Evolutionary conservation across 768 basidiomycete species (phyloP).

Genomic region (Xanthoconium purpureum): DNA sequence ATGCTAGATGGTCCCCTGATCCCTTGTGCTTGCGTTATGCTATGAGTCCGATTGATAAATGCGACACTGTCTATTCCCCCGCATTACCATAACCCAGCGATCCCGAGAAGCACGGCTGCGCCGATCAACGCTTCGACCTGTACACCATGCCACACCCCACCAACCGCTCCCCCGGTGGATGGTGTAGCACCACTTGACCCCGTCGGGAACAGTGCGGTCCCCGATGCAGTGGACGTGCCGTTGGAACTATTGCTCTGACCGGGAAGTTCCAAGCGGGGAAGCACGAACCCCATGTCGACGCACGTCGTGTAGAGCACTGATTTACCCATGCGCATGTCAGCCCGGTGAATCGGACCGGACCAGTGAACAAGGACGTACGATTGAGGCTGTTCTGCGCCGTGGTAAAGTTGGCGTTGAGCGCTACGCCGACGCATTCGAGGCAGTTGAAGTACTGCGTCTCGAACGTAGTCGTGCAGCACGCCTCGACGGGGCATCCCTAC

Average conservation of each 20-base stretch:
- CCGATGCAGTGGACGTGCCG: not conserved
- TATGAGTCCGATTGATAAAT: not conserved
- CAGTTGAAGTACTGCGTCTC: slow-evolving; percentile 41
- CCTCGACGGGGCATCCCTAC: slow-evolving; percentile 25
- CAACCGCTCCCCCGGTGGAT: not conserved
- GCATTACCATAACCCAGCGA: slow-evolving; percentile 12
- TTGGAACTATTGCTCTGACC: slow-evolving; percentile 24
- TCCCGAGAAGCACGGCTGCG: slow-evolving; percentile 2
- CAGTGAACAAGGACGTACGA: slow-evolving; percentile 24
- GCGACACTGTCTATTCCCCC: not conserved
- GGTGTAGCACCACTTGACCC: not conserved
- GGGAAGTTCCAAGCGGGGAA: slow-evolving; percentile 23
- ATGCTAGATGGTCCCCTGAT: slow-evolving; percentile 8
- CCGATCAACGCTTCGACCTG: slow-evolving; percentile 2
- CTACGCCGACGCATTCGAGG: slow-evolving; percentile 37
- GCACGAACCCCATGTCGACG: slow-evolving; percentile 23
- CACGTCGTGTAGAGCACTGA: slow-evolving; percentile 28
- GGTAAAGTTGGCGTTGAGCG: slow-evolving; percentile 28
- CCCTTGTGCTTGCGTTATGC: not conserved
- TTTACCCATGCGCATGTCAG: no score
- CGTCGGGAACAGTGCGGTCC: not conserved
- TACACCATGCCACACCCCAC: not conserved
- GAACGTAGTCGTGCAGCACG: slow-evolving; percentile 42
- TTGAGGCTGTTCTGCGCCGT: slow-evolving; percentile 33
- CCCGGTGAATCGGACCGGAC: not conserved